phyloP scores from a whole-genome alignment of 495 filamentous ascomycete species.

The Penicillium paxilli region DNA sequence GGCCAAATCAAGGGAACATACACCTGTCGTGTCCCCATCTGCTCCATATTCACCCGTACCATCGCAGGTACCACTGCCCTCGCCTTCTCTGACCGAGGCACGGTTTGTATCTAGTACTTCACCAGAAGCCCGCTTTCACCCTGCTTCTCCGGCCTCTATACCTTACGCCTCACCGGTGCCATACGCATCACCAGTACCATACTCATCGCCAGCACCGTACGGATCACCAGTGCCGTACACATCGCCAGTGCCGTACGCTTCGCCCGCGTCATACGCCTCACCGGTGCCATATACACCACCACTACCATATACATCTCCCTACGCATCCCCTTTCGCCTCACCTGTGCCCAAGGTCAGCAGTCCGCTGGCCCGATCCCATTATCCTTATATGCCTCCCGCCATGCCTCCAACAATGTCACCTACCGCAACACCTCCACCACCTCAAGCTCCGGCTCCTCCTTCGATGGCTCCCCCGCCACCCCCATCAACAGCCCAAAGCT shows the following conservation, averaged over 20 bases:
- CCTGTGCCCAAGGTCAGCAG: conserved; percentile 41
- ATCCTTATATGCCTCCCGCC: conserved; percentile 37
- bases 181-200: conserved; percentile 15
- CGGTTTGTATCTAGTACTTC: conserved; percentile 29
- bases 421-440: conserved; percentile 26
- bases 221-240: conserved; percentile 16
- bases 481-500: conserved; percentile 28
- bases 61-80: conserved; percentile 32
- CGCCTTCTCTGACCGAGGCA: conserved; percentile 29
- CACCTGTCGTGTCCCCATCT: conserved; percentile 12
- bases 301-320: conserved; percentile 17
- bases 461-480: conserved; percentile 13
- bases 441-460: neutral
- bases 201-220: conserved; percentile 18
- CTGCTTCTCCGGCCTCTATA: conserved; percentile 7
- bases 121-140: conserved; percentile 18
- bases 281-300: conserved; percentile 7
- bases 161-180: conserved; percentile 19
- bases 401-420: conserved; percentile 44
- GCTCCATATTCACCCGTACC: conserved; percentile 26
- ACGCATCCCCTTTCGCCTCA: conserved; percentile 28
- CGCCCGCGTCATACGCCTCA: conserved; percentile 5
- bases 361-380: conserved; percentile 39
- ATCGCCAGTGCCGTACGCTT: conserved; percentile 7
- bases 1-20: neutral